A percentile compares a stretch with the other conserved stretches of the same genome.
Conservation (phyloP, 345 rosid species). For the Iberis pinnata region DNA sequence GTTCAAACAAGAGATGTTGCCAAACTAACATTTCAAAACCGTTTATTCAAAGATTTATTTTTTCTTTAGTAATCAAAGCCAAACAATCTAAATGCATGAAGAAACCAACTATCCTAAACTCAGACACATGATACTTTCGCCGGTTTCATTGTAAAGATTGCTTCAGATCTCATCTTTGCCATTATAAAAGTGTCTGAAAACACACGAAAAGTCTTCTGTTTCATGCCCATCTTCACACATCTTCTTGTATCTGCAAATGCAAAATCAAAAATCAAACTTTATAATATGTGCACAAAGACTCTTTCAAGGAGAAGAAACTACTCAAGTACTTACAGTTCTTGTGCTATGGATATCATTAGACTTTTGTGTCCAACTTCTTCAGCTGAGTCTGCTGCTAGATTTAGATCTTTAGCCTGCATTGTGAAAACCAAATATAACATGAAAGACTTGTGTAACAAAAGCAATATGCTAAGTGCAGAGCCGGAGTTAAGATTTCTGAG, state of each 20-base stretch:
- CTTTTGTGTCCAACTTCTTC: slow-evolving; percentile 46
- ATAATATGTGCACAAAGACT: neutral
- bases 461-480: too few species aligned
- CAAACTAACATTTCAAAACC: too few species aligned
- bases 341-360: slow-evolving; percentile 52
- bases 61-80: too few species aligned
- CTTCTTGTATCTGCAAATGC: slow-evolving; percentile 54
- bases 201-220: slow-evolving; percentile 71
- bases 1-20: too few species aligned
- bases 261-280: neutral
- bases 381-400: slow-evolving; percentile 63
- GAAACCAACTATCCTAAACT: too few species aligned
- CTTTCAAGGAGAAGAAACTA: neutral
- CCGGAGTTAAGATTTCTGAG: too few species aligned
- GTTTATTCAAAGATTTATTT: too few species aligned
- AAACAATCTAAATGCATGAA: too few species aligned
- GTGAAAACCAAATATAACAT: neutral
- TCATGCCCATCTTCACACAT: slow-evolving; percentile 65
- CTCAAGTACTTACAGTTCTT: slow-evolving; percentile 52
- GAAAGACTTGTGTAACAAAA: slow-evolving; percentile 2
- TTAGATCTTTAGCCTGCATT: slow-evolving; percentile 78
- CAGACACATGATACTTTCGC: too few species aligned
- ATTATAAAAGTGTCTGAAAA: slow-evolving; percentile 61
- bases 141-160: neutral
- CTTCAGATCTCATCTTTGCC: slow-evolving; percentile 45